These are phyloP conservation scores for Bruguiera sexangula DNA, from an alignment of 345 rosid genomes.

Conservation along the genomic window DNA sequence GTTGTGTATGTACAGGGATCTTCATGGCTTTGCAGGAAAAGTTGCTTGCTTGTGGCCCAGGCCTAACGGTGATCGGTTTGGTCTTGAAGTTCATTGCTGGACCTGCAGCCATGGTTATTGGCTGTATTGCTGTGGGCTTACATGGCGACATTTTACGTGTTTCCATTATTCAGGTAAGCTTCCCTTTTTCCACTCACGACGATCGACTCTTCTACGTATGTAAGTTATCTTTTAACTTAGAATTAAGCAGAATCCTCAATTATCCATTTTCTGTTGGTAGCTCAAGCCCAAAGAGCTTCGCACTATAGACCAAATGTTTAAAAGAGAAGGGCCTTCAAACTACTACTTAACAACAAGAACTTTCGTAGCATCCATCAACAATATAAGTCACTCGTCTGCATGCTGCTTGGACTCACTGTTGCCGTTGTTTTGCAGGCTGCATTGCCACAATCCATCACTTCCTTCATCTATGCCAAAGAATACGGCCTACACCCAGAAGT, in stretches of 20 bases:
- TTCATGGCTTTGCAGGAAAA: constrained; percentile 83
- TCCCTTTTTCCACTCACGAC: too few species aligned
- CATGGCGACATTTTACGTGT: constrained; percentile 69
- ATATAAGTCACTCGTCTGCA: too few species aligned
- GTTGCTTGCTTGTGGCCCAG: constrained; percentile 65
- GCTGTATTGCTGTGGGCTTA: constrained; percentile 57
- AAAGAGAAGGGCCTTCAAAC: too few species aligned
- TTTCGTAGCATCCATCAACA: too few species aligned
- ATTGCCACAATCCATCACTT: constrained; percentile 68
- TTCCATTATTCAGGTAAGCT: constrained; percentile 60
- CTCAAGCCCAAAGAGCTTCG: too few species aligned
- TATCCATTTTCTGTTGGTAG: too few species aligned
- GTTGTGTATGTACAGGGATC: constrained; percentile 46
- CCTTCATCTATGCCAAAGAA: constrained; percentile 73
- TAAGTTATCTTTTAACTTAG: too few species aligned
- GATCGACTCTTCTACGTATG: too few species aligned
- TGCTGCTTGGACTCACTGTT: not conserved
- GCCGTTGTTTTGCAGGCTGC: constrained; percentile 51
- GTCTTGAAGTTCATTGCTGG: constrained; percentile 61
- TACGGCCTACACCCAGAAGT: constrained; percentile 74
- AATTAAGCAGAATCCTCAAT: not conserved
- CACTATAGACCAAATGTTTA: too few species aligned
- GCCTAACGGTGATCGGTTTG: constrained; percentile 53
- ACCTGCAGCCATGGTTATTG: constrained; percentile 74
- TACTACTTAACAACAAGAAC: too few species aligned